Conservation (phyloP, 202 grass and related monocot genomes). For the Carex arenaria region DNA sequence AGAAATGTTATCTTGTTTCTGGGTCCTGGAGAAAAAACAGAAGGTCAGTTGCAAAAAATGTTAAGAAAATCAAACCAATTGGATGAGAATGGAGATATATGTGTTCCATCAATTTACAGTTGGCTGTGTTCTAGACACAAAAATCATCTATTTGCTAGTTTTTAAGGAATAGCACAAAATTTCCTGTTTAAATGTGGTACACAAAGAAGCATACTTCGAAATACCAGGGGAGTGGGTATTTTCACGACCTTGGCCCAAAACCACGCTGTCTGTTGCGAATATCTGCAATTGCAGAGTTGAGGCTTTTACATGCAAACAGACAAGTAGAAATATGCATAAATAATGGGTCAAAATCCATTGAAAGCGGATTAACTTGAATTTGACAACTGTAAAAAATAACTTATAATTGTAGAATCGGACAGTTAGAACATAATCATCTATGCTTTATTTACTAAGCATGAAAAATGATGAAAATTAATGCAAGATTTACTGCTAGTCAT, state of each 20-base stretch:
- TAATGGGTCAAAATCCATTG: background rate
- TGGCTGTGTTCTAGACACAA: background rate
- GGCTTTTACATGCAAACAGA: background rate
- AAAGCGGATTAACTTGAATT: background rate
- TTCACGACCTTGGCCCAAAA: constrained; percentile 41
- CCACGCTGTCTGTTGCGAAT: constrained; percentile 48
- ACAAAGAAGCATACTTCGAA: constrained; percentile 44
- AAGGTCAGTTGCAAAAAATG: constrained; percentile 10
- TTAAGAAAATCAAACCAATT: background rate
- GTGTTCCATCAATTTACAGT: constrained; percentile 14
- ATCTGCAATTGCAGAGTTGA: constrained; percentile 41
- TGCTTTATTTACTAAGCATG: background rate
- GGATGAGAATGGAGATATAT: background rate
- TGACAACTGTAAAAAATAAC: background rate
- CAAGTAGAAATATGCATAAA: background rate
- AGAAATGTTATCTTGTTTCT: constrained; percentile 39
- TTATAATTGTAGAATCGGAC: background rate
- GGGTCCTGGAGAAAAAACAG: constrained; percentile 36
- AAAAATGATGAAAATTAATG: background rate
- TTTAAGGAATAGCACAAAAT: background rate
- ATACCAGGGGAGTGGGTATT: constrained; percentile 45
- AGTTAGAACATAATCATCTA: background rate
- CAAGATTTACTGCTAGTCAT: background rate
- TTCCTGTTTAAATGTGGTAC: background rate
- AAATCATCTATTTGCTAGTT: constrained; percentile 1